Conservation (phyloP, 2,329 filamentous ascomycete species). For the Cladophialophora exuberans region DNA sequence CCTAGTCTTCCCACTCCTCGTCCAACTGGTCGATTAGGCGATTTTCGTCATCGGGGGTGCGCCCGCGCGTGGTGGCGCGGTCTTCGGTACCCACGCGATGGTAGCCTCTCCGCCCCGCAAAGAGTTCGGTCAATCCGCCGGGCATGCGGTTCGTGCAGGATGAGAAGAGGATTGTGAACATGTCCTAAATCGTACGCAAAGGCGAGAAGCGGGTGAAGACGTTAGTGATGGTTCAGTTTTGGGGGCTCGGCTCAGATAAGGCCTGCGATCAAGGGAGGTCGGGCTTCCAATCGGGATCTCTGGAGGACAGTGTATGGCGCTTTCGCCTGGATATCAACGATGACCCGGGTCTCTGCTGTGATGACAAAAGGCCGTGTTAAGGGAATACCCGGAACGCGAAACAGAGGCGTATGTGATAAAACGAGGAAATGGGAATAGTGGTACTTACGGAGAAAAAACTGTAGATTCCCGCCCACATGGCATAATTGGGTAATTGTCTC, state of each 20-base stretch:
- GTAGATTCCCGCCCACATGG: conserved; percentile 85
- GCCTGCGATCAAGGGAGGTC: conserved; percentile 54
- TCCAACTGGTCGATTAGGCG: conserved; percentile 92
- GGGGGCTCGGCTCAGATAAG: conserved; percentile 42
- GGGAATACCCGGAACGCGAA: conserved; percentile 23
- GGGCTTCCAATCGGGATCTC: conserved; percentile 24
- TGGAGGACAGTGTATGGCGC: conserved; percentile 9
- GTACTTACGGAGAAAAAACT: conserved; percentile 75
- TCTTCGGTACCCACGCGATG: conserved; percentile 36
- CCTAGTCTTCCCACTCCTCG: conserved; percentile 79
- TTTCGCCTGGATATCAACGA: conserved; percentile 13
- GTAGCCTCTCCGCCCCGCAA: conserved; percentile 40
- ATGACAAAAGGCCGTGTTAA: conserved; percentile 24
- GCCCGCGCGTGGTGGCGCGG: conserved; percentile 41
- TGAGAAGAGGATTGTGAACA: conserved; percentile 51
- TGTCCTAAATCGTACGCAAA: too few relatives aligned
- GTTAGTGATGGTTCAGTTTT: too few relatives aligned
- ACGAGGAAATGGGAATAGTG: background rate
- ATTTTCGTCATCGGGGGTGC: conserved; percentile 79
- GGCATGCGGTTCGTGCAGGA: conserved; percentile 47
- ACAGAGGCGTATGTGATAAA: background rate
- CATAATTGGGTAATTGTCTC: conserved; percentile 93
- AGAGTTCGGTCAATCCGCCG: conserved; percentile 35
- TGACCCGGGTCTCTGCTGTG: conserved; percentile 26
- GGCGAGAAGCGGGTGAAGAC: too few relatives aligned